phyloP scores from a whole-genome alignment of 2,329 filamentous ascomycete species.

The Endoconidiophora laricicola region DNA sequence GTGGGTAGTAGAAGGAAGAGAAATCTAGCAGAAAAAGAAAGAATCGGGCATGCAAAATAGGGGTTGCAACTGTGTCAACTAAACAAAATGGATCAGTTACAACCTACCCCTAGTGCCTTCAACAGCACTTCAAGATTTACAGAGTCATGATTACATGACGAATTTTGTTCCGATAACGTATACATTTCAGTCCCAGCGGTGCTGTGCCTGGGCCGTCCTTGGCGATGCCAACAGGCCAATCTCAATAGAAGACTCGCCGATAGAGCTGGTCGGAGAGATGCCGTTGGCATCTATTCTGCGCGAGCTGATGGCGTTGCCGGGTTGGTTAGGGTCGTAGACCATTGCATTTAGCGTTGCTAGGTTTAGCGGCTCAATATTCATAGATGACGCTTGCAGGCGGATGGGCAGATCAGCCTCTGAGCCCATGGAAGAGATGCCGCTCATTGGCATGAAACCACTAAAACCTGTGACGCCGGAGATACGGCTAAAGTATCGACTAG shows the following conservation, averaged over 20 bases:
- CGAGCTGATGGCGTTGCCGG: conserved; percentile 15
- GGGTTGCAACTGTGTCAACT: neutral
- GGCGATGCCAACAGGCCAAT: conserved; percentile 9
- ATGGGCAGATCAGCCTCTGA: neutral
- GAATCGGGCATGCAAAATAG: no score
- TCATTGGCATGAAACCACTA: conserved; percentile 3
- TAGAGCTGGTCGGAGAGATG: conserved; percentile 1
- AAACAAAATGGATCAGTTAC: neutral
- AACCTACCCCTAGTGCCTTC: neutral
- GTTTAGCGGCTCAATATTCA: conserved; percentile 7
- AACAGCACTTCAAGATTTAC: neutral
- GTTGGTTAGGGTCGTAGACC: conserved; percentile 32
- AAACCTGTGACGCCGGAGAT: conserved; percentile 9
- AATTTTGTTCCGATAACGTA: neutral
- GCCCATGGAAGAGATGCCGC: neutral
- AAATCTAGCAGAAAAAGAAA: no score
- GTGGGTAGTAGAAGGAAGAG: no score
- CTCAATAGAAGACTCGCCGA: conserved; percentile 1
- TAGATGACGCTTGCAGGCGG: neutral
- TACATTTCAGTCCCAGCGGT: conserved; percentile 1
- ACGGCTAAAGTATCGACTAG: conserved; percentile 7
- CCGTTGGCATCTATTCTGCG: conserved; percentile 23
- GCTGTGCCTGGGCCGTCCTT: neutral
- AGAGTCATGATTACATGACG: no score
- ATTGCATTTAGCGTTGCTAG: conserved; percentile 29